Conservation (phyloP, 2,329 filamentous ascomycete genomes). For the Apiospora kogelbergensis region DNA sequence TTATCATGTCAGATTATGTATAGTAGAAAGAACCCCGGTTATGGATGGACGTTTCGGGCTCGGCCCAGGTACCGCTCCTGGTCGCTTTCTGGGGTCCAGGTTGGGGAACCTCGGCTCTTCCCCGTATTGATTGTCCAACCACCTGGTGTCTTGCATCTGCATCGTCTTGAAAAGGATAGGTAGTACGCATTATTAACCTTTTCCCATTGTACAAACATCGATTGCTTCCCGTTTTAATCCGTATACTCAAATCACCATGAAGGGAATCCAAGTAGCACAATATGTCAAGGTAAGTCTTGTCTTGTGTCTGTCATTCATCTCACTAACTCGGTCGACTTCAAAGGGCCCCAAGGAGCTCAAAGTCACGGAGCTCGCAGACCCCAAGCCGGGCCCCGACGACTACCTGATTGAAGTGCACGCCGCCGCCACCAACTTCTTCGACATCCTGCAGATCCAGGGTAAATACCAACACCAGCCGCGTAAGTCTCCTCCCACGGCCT, state of each 20-base stretch:
- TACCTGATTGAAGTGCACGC: slow-evolving; percentile 88
- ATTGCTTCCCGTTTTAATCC: neutral
- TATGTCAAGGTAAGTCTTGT: slow-evolving; percentile 65
- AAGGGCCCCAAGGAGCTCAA: slow-evolving; percentile 78
- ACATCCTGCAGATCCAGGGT: slow-evolving; percentile 90
- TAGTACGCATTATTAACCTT: neutral
- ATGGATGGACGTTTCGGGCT: neutral
- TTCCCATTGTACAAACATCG: neutral
- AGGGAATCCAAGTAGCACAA: slow-evolving; percentile 70
- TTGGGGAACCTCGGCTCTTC: slow-evolving; percentile 8
- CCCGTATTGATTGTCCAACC: slow-evolving; percentile 5
- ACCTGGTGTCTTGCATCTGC: neutral
- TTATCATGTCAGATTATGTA: neutral
- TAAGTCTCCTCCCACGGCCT: slow-evolving; percentile 30
- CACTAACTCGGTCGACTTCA: slow-evolving; percentile 10
- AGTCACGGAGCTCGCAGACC: slow-evolving; percentile 74
- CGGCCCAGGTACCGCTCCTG: neutral
- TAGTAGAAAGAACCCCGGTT: too few species aligned
- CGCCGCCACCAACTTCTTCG: slow-evolving; percentile 93
- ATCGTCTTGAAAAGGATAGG: neutral
- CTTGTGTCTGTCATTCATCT: neutral
- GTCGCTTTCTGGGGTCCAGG: neutral
- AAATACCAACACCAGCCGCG: slow-evolving; percentile 92
- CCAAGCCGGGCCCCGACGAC: slow-evolving; percentile 67
- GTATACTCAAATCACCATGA: slow-evolving; percentile 53